Percentiles rank a stretch among this genome's conserved stretches.
These are phyloP conservation scores for Hsuehochloa calcarea DNA, from an alignment of 176 grass and related monocot species.

Conservation along the genomic window DNA sequence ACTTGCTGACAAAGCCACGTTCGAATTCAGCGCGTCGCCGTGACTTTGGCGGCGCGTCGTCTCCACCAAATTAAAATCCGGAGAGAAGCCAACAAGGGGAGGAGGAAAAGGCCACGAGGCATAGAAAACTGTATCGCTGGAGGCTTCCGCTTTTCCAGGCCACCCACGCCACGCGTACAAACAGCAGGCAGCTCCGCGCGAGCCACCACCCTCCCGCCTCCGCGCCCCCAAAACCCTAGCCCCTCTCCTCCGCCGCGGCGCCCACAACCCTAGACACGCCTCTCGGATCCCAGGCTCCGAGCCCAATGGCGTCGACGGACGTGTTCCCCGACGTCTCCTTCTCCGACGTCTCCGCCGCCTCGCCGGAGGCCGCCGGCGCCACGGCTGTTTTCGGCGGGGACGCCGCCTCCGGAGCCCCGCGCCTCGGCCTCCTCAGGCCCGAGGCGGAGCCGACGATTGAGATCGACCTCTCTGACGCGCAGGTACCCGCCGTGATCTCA, in stretches of 20 bases:
- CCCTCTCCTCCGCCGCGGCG: neutral
- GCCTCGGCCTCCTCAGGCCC: conserved; percentile 41
- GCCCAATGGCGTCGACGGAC: conserved; percentile 47
- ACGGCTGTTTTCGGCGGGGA: conserved; percentile 48
- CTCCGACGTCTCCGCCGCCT: conserved; percentile 34
- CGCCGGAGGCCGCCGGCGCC: conserved; percentile 17
- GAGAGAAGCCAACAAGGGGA: neutral
- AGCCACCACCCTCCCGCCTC: conserved; percentile 15
- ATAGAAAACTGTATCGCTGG: neutral
- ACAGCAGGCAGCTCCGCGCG: conserved; percentile 25
- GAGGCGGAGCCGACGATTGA: conserved; percentile 30
- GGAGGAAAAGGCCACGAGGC: neutral
- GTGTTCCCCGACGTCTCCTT: conserved; percentile 59
- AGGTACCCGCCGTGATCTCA: conserved; percentile 50
- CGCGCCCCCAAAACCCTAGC: conserved; percentile 42
- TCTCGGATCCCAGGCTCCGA: neutral
- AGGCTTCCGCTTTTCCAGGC: neutral
- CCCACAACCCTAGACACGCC: conserved; percentile 27
- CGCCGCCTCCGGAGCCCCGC: conserved; percentile 28
- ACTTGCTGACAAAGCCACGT: fast-evolving
- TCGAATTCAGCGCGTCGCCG: neutral
- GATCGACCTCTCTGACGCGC: conserved; percentile 62
- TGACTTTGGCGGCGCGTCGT: conserved; percentile 11
- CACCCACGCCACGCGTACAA: conserved; percentile 48
- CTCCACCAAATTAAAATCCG: neutral